Conservation (phyloP, 345 rosid species). For the Eucalyptus brandiana region DNA sequence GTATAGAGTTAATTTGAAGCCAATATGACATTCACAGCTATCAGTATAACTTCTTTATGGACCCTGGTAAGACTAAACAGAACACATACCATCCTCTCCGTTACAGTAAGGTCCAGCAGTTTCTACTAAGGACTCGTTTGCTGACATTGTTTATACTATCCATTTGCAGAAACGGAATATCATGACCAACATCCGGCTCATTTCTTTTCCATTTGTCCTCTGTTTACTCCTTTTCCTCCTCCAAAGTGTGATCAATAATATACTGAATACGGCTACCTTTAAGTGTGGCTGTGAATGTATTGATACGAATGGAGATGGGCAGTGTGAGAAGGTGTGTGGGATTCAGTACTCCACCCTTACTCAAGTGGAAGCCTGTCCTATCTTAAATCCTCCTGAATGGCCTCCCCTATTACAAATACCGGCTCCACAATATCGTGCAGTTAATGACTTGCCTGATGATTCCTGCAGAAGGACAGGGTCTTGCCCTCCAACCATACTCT, state of each 20-base stretch:
- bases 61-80: not conserved
- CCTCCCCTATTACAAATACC: constrained; percentile 80
- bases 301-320: constrained; percentile 25
- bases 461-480: constrained; percentile 58
- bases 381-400: constrained; percentile 57
- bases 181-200: constrained; percentile 53
- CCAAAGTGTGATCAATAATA: constrained; percentile 29
- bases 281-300: constrained; percentile 57
- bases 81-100: not conserved
- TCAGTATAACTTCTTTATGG: not conserved
- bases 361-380: constrained; percentile 48
- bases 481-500: constrained; percentile 61
- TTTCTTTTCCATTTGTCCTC: constrained; percentile 57
- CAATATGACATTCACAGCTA: not conserved
- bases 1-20: not conserved
- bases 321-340: constrained; percentile 51
- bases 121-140: not conserved
- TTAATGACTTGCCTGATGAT: constrained; percentile 37
- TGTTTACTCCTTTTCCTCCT: constrained; percentile 37
- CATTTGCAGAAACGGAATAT: constrained; percentile 55
- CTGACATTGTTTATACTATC: not conserved
- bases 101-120: not conserved
- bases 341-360: constrained; percentile 28
- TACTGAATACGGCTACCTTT: not conserved
- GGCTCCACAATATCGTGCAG: constrained; percentile 48